Percentiles rank a stretch among this genome's conserved stretches.
Conservation (phyloP, 768 basidiomycete species). For the Podaxis sp. region DNA sequence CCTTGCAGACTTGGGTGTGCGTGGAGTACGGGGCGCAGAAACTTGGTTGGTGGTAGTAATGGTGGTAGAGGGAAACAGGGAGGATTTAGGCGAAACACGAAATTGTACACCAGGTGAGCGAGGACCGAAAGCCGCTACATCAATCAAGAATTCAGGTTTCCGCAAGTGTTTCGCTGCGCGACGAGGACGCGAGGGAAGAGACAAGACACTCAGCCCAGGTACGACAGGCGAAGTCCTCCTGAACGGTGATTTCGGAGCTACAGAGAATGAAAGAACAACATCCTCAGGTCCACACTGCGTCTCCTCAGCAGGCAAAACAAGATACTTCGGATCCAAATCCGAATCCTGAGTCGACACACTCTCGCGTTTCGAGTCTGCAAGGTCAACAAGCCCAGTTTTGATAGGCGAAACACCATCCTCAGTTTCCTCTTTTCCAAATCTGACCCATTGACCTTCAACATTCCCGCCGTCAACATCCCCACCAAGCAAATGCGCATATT, state of each 20-base stretch:
- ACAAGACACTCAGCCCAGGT: constrained; percentile 37
- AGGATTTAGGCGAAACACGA: constrained; percentile 6
- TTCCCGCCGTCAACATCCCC: constrained; percentile 30
- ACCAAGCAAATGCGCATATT: constrained; percentile 61
- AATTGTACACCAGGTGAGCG: constrained; percentile 19
- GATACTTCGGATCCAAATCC: constrained; percentile 49
- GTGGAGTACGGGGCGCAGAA: constrained; percentile 1
- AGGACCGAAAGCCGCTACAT: constrained; percentile 34
- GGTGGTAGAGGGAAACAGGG: constrained; percentile 3
- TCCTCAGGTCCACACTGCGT: constrained; percentile 22
- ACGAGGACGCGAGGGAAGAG: constrained; percentile 36
- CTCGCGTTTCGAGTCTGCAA: constrained; percentile 34
- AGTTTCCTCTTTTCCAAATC: constrained; percentile 16
- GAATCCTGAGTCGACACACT: constrained; percentile 54
- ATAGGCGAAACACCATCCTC: constrained; percentile 9
- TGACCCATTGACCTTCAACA: constrained; percentile 28
- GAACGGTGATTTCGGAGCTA: constrained; percentile 11
- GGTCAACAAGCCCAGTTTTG: constrained; percentile 11
- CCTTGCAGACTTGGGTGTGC: constrained; percentile 4
- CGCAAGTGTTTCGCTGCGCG: constrained; percentile 34
- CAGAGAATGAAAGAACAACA: constrained; percentile 27
- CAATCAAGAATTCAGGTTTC: constrained; percentile 35
- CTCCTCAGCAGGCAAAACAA: constrained; percentile 37
- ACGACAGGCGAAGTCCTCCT: constrained; percentile 36
- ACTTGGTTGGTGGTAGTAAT: too few relatives aligned